Percentiles rank a stretch among this genome's conserved stretches.
Conservation (phyloP, 2,329 filamentous ascomycete species). For the Xylariaceae sp. region DNA sequence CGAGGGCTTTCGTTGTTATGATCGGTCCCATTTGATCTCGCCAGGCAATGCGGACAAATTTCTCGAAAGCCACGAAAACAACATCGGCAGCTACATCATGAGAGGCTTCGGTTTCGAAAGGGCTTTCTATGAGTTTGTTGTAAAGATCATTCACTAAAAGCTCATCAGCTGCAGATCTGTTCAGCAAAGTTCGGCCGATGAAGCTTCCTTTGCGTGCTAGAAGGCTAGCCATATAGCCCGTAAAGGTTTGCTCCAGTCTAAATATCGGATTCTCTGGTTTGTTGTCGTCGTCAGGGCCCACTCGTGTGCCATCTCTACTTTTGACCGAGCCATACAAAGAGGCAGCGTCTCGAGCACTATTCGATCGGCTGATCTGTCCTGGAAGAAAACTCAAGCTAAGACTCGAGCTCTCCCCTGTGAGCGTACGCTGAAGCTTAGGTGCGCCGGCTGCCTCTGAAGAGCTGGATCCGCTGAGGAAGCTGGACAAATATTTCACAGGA, state of each 20-base stretch:
- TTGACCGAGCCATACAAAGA: slow-evolving; percentile 62
- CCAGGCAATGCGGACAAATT: slow-evolving; percentile 89
- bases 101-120: slow-evolving; percentile 76
- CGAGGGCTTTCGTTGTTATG: slow-evolving; percentile 72
- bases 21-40: slow-evolving; percentile 85
- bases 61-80: slow-evolving; percentile 91
- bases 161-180: slow-evolving; percentile 73
- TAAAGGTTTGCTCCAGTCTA: slow-evolving; percentile 83
- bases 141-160: slow-evolving; percentile 87
- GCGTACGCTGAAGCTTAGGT: slow-evolving; percentile 50
- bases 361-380: slow-evolving; percentile 50
- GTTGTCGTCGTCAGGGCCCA: slow-evolving; percentile 55
- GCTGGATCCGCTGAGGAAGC: slow-evolving; percentile 70
- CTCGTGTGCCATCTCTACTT: slow-evolving; percentile 52
- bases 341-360: slow-evolving; percentile 52
- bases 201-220: slow-evolving; percentile 88
- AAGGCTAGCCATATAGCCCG: slow-evolving; percentile 80
- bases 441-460: slow-evolving; percentile 47
- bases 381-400: slow-evolving; percentile 47
- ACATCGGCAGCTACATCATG: slow-evolving; percentile 81
- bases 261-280: slow-evolving; percentile 69
- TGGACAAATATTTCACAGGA: slow-evolving; percentile 88
- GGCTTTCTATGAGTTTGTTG: slow-evolving; percentile 84
- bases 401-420: slow-evolving; percentile 41
- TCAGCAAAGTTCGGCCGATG: slow-evolving; percentile 76